Evolutionary conservation across 2,329 filamentous ascomycete species (phyloP), one percentile per base, ranked within the genome.

Genomic region (Capronia americana): DNA sequence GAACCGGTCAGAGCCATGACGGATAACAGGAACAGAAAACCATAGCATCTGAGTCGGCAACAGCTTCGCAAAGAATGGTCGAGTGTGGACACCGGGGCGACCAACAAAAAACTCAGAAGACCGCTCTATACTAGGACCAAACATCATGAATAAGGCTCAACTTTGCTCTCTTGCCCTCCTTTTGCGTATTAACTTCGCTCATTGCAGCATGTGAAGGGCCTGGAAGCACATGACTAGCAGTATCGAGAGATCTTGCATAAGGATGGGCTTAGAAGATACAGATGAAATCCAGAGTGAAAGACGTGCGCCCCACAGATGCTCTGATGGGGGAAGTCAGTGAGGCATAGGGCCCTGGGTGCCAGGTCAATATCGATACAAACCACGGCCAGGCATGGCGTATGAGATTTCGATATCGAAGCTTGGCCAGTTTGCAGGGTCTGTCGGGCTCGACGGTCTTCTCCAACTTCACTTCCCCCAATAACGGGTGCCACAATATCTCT

Each of bases 401-500:
- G 12, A 14, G 34, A 17, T 2, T 41, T 41, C 17, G 3, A 44
- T 44, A 20, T 20, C 38, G 17, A 44, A 20, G 17, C 48, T 51
- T 51, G 48, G 48, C 48, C 48, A 12, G 24, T 26, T 51, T 51
- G 48, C 48, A 3, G 8, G 10, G 4, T 7, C 17, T 23, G 48
- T 14, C 24, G n/a, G 24, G 5, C 20, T 12, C 6, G 10, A 51
- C 53, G 34, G 12, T 55, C 12, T 55, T 55, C 53, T 32, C 53
- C 53, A 55, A 55, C 53, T 32, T 55, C 28, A n/a, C n/a, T 17
- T 30, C 26, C n/a, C 26, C 24, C 28, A 55, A 34, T n/a, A 20
- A 34, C 3, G 8, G 28, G 3, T 34, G 4, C 17, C 23, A 11
- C 4, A 10, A 32, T 1, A 55, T n/a, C 6, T 20, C 44, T 61